phyloP scores from a whole-genome alignment of 495 filamentous ascomycete genomes.

The Talaromyces adpressus region DNA sequence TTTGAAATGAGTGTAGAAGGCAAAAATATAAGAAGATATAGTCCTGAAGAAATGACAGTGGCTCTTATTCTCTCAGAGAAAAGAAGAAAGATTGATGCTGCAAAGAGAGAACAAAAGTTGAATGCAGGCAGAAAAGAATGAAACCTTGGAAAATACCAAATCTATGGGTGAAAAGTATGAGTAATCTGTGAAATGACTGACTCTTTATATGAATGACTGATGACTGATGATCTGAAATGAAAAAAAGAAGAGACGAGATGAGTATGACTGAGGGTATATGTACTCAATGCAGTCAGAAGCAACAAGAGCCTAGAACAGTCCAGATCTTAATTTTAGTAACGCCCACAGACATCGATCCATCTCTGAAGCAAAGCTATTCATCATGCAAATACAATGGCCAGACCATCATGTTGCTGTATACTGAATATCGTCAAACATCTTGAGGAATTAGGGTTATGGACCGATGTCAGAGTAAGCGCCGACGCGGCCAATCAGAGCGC shows the following conservation, averaged over 20 bases:
- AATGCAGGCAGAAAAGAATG: background rate
- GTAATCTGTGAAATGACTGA: background rate
- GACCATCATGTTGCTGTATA: background rate
- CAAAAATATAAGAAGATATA: background rate
- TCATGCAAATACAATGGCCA: background rate
- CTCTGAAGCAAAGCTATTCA: background rate
- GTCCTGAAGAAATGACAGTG: background rate
- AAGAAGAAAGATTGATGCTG: background rate
- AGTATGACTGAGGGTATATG: background rate
- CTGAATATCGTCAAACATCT: background rate
- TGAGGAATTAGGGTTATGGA: background rate
- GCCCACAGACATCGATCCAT: background rate
- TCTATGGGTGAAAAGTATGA: background rate
- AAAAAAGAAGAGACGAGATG: background rate
- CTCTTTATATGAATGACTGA: background rate
- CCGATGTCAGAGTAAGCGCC: constrained; percentile 4
- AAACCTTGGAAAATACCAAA: background rate
- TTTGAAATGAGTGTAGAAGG: constrained; percentile 8
- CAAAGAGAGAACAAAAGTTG: background rate
- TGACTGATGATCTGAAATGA: background rate
- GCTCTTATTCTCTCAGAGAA: background rate
- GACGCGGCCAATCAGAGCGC: constrained; percentile 1
- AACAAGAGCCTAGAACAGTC: background rate
- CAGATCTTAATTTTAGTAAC: background rate
- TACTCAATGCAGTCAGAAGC: background rate